phyloP scores from a whole-genome alignment of 2,329 filamentous ascomycete species.

The Fusarium sp. region DNA sequence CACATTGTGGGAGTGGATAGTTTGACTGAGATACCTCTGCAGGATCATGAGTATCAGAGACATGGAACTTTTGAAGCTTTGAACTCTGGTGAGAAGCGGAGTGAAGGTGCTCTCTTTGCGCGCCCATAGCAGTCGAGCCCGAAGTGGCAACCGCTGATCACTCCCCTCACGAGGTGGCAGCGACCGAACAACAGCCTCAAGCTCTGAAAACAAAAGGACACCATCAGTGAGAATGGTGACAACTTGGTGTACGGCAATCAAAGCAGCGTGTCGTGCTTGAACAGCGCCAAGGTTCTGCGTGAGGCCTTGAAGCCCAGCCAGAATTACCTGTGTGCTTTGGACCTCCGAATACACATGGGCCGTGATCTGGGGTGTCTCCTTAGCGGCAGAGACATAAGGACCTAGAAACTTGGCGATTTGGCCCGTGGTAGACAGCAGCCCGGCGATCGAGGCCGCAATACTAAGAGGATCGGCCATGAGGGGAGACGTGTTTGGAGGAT shows the following conservation, averaged over 20 bases:
- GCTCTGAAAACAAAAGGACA: constrained; percentile 17
- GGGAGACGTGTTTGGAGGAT: neutral
- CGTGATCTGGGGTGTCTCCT: constrained; percentile 29
- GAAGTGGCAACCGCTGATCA: neutral
- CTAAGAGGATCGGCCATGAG: constrained; percentile 20
- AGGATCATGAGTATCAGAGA: neutral
- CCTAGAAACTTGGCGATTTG: constrained; percentile 9
- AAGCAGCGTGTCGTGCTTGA: fast-evolving
- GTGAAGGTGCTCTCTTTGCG: neutral
- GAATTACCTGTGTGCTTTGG: constrained; percentile 11
- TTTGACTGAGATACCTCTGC: neutral
- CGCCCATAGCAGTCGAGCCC: neutral
- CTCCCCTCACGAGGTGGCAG: neutral
- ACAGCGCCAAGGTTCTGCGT: neutral
- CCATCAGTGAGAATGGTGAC: constrained; percentile 14
- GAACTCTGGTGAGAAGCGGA: neutral
- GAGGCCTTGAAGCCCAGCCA: constrained; percentile 10
- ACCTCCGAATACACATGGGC: constrained; percentile 20
- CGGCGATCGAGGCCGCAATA: constrained; percentile 25
- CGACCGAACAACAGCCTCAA: constrained; percentile 6
- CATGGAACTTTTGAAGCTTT: neutral
- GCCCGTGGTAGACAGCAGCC: neutral
- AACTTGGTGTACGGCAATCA: constrained; percentile 2
- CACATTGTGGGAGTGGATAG: too few relatives aligned
- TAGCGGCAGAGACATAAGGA: constrained; percentile 17